Base-by-base conservation (phyloP, 176 grass and related monocot genomes). In the Avena eriantha region DNA sequence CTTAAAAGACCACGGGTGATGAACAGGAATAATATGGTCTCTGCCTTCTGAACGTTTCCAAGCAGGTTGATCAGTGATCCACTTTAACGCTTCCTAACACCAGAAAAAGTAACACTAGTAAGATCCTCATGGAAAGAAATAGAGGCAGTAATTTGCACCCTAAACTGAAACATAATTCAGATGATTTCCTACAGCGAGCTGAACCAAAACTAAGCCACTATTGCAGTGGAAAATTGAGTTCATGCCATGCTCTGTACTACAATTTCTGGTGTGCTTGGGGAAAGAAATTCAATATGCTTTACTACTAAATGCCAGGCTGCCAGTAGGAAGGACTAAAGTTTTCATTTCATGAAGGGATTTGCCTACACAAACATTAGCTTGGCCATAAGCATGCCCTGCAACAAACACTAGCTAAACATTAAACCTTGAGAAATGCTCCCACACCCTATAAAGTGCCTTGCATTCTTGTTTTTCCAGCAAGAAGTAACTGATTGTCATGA, bases 371-470 rank as follows among this genome's bases (percentile, higher is more conserved):
- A 86, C 51, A 79, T 56, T 85, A 85, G 85, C 24, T 75, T 77
- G 60, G 46, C 18, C 77, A 81, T 72, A 79, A 71, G 61, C 61
- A 76, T 78, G 19, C 78, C 80, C 71, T 93, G 71, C 67, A 77
- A 50, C 55, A 64, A 57, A 93, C 69, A 86, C 60, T 89, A 93
- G 82, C 86, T 83, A 66, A 86, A 99, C 81, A 83, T 73, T 89
- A 99, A 99, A 98, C 92, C 92, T 95, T 93, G 83, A 75, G 94
- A 92, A 73, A 91, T 94, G 85, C 89, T 82, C 86, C 89, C 97
- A 96, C 78, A 99, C 97, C 97, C 97, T 95, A 87, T 99, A 99
- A 90, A 99, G 92, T 86, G 94, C 88, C 80, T 96, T 99, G 97
- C 97, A 99, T 88, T 99, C 84, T 86, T 96, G 97, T 93, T 93